Conservation (phyloP, 306 rosid species). For the Purshia tridentata region DNA sequence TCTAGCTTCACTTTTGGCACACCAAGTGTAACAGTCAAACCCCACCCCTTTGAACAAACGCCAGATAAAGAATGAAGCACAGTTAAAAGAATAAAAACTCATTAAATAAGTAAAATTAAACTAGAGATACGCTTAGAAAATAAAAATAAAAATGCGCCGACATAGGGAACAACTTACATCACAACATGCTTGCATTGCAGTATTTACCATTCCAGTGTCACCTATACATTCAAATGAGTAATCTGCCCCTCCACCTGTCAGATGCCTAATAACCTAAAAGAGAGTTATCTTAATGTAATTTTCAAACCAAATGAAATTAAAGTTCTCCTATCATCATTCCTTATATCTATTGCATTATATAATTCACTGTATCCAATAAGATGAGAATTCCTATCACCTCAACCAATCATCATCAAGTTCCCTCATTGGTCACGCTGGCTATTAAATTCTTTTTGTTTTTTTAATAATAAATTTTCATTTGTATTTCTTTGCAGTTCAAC, state of each 20-base stretch:
- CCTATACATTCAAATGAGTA: slow-evolving; percentile 92
- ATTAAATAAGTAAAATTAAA: slow-evolving; percentile 12
- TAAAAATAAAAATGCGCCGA: neutral
- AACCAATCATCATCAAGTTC: neutral
- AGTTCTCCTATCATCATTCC: neutral
- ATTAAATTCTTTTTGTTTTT: neutral
- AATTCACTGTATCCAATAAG: neutral
- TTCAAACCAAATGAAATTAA: slow-evolving; percentile 11
- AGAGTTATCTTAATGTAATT: slow-evolving; percentile 22
- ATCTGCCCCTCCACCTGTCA: slow-evolving; percentile 94
- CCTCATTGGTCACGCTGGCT: neutral
- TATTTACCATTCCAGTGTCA: slow-evolving; percentile 80
- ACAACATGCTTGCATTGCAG: slow-evolving; percentile 90
- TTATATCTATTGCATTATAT: slow-evolving; percentile 1
- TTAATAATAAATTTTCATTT: neutral
- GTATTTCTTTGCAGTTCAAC: slow-evolving; percentile 11
- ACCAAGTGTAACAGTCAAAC: slow-evolving; percentile 88
- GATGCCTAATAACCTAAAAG: slow-evolving; percentile 68
- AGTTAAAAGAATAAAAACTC: slow-evolving; percentile 14
- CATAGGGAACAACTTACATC: slow-evolving; percentile 52
- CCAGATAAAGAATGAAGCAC: slow-evolving; percentile 13
- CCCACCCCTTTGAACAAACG: slow-evolving; percentile 72
- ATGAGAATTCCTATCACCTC: neutral
- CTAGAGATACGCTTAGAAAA: slow-evolving; percentile 10
- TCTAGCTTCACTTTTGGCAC: slow-evolving; percentile 85